A percentile compares a stretch with the other conserved stretches of the same genome.
Evolutionary conservation across 352 stramenopile species (phyloP).

Genomic region (Phytophthora aleatoria): DNA sequence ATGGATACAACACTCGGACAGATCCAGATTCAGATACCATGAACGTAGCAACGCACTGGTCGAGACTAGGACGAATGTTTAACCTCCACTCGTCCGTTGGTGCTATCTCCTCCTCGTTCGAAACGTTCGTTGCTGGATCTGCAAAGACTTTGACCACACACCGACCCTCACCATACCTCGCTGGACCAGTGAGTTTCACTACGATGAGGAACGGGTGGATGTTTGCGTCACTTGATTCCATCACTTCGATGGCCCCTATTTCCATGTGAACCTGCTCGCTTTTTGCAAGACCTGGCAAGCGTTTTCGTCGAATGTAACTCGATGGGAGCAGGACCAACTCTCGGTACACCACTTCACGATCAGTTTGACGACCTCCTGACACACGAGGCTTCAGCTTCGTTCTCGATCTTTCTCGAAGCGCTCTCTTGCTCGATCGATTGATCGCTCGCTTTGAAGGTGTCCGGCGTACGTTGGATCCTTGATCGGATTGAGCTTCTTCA

Average conservation of each 20-base stretch:
- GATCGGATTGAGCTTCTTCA: slow-evolving; percentile 2
- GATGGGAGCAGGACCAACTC: slow-evolving; percentile 35
- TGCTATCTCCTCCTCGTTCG: slow-evolving; percentile 26
- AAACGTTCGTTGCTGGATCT: slow-evolving; percentile 27
- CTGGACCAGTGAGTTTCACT: slow-evolving; percentile 17
- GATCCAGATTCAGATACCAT: slow-evolving; percentile 3
- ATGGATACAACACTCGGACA: slow-evolving; percentile 27
- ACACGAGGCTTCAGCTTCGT: slow-evolving; percentile 21
- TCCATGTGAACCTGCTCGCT: slow-evolving; percentile 16
- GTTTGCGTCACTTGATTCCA: slow-evolving; percentile 11
- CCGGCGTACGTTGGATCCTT: not conserved
- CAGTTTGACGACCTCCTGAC: not conserved
- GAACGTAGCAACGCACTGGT: slow-evolving; percentile 22
- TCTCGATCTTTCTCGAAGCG: slow-evolving; percentile 3
- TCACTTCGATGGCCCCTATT: slow-evolving; percentile 26
- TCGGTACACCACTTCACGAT: slow-evolving; percentile 41
- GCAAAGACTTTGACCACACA: slow-evolving; percentile 47
- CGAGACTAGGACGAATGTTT: slow-evolving; percentile 1
- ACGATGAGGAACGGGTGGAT: slow-evolving; percentile 41
- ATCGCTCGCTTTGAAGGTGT: slow-evolving; percentile 8
- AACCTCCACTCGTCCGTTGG: slow-evolving; percentile 47
- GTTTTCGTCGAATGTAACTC: slow-evolving; percentile 24
- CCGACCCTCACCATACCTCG: slow-evolving; percentile 5
- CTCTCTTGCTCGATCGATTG: slow-evolving; percentile 1
- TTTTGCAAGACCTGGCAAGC: slow-evolving; percentile 17